Percentiles rank a stretch among this genome's conserved stretches.
These are phyloP conservation scores for Globisporangium echinulatum DNA, from an alignment of 352 stramenopile genomes.

Conservation along the genomic window DNA sequence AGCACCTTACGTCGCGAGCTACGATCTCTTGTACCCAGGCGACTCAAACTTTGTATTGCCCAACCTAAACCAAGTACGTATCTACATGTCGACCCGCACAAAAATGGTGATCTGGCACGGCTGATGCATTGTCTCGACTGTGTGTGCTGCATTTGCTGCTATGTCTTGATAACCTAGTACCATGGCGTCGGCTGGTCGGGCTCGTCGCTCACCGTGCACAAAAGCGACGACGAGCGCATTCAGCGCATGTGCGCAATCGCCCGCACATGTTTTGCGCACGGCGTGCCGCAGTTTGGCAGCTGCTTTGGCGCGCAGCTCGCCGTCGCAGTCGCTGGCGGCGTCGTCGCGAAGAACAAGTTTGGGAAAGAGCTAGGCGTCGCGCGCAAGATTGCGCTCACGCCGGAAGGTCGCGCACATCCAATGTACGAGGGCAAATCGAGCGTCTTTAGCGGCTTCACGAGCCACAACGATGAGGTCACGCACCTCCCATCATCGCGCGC, in stretches of 20 bases:
- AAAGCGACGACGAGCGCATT: slow-evolving; percentile 45
- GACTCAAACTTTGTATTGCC: slow-evolving; percentile 46
- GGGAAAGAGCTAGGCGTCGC: slow-evolving; percentile 73
- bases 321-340: slow-evolving; percentile 50
- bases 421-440: slow-evolving; percentile 79
- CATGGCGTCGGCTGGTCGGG: slow-evolving; percentile 74
- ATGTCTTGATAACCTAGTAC: slow-evolving; percentile 21
- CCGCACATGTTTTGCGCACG: slow-evolving; percentile 25
- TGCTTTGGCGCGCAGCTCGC: slow-evolving; percentile 82
- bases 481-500: slow-evolving; percentile 48
- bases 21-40: slow-evolving; percentile 56
- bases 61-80: slow-evolving; percentile 37
- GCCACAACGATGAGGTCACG: slow-evolving; percentile 80
- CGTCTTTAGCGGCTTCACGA: slow-evolving; percentile 79
- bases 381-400: slow-evolving; percentile 70
- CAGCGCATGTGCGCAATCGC: slow-evolving; percentile 38
- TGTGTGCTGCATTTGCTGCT: slow-evolving; percentile 2
- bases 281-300: slow-evolving; percentile 70
- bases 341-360: slow-evolving; percentile 56
- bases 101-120: not conserved
- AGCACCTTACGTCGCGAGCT: slow-evolving; percentile 25
- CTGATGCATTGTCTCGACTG: not conserved
- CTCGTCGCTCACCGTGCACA: slow-evolving; percentile 61
- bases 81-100: not conserved
- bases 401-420: slow-evolving; percentile 64